Percentiles rank a stretch among this genome's conserved stretches.
phyloP scores from a whole-genome alignment of 2,329 filamentous ascomycete genomes.

The Didymella exigua region DNA sequence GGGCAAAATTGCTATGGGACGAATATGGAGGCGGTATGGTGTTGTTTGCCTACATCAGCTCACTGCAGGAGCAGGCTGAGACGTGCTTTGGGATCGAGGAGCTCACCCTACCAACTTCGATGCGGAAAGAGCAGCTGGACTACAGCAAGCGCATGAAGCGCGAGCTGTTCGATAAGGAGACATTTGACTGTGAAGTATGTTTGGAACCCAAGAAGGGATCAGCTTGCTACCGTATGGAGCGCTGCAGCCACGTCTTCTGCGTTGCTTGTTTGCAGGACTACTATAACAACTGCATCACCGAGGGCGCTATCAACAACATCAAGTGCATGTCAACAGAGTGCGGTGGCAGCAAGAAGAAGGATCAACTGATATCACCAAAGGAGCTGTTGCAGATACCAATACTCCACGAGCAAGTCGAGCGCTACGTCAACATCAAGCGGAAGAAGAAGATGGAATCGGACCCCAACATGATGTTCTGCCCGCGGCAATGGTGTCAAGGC shows the following conservation, averaged over 20 bases:
- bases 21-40: constrained; percentile 63
- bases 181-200: constrained; percentile 87
- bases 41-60: constrained; percentile 65
- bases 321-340: constrained; percentile 82
- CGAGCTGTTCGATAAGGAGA: constrained; percentile 78
- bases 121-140: constrained; percentile 75
- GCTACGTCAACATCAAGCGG: constrained; percentile 88
- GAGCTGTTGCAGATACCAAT: constrained; percentile 68
- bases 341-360: constrained; percentile 56
- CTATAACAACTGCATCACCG: constrained; percentile 84
- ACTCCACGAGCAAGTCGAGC: constrained; percentile 71
- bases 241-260: constrained; percentile 93
- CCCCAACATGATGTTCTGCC: constrained; percentile 90
- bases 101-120: constrained; percentile 54
- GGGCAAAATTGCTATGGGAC: constrained; percentile 62
- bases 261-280: constrained; percentile 85
- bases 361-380: constrained; percentile 75
- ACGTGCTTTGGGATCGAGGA: constrained; percentile 58
- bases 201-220: constrained; percentile 89
- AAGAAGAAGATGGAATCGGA: constrained; percentile 92
- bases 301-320: constrained; percentile 80
- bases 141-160: constrained; percentile 77
- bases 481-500: constrained; percentile 88
- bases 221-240: constrained; percentile 78
- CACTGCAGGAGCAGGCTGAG: constrained; percentile 64